Conservation (phyloP, 352 stramenopile species). For the Phytophthora citrophthora region DNA sequence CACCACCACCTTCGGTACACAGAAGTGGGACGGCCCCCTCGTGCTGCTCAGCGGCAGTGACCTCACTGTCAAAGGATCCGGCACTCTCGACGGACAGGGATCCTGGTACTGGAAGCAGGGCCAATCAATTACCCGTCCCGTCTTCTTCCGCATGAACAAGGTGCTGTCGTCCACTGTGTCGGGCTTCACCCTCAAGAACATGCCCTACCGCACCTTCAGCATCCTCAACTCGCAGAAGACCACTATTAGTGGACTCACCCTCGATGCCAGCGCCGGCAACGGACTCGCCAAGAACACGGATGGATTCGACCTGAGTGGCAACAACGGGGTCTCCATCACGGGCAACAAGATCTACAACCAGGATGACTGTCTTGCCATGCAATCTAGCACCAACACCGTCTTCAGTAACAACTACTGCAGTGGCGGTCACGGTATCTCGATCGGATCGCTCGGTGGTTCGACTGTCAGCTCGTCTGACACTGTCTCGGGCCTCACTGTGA, state of each 20-base stretch:
- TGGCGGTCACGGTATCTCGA: constrained; percentile 32
- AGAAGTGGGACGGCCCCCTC: constrained; percentile 36
- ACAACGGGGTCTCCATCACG: constrained; percentile 15
- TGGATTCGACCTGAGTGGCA: constrained; percentile 12
- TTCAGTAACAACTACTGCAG: constrained; percentile 23
- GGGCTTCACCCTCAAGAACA: constrained; percentile 41
- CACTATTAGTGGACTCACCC: constrained; percentile 8
- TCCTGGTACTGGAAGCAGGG: constrained; percentile 43
- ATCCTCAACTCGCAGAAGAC: constrained; percentile 27
- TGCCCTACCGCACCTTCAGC: constrained; percentile 28
- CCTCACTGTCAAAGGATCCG: constrained; percentile 27
- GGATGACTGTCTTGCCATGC: constrained; percentile 22
- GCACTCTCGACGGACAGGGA: constrained; percentile 38
- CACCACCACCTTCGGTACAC: constrained; percentile 39
- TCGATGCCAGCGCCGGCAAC: constrained; percentile 11
- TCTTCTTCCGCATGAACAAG: constrained; percentile 14
- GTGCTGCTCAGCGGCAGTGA: constrained; percentile 25
- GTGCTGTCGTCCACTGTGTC: constrained; percentile 23
- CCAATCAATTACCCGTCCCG: constrained; percentile 15
- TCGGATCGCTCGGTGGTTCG: constrained; percentile 39
- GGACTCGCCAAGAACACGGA: constrained; percentile 19
- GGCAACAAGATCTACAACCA: constrained; percentile 25
- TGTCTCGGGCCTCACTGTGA: constrained; percentile 25
- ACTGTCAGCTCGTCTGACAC: constrained; percentile 17
- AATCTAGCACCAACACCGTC: constrained; percentile 25